Base-by-base conservation (phyloP, 306 rosid species). In the Herpetospermum pedunculosum region DNA sequence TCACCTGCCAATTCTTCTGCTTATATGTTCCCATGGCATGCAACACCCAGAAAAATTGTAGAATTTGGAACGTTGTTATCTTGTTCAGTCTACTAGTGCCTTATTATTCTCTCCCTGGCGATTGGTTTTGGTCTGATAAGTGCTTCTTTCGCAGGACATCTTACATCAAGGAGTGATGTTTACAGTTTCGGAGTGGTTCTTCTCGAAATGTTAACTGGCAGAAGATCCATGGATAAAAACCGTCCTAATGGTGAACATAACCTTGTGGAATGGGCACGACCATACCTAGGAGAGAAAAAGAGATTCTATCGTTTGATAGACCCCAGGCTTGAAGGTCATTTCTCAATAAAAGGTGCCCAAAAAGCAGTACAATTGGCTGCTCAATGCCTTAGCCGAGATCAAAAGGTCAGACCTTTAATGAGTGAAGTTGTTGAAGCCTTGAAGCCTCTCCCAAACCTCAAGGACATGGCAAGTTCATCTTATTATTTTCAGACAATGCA, bases 261-360 rank as follows among this genome's bases (percentile, higher is more conserved):
- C 77, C 97, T 93, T 46, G 98, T 93, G 52, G 98, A 90, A 79
- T 93, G 98, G 98, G 97, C 98, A 76, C 89, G 98, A 69, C 98
- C 98, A 4, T 85, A 90, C 85, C 87, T 93, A n/a, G 92, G 92
- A 18, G 98, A 93, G 76, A 86, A 90, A 82, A 90, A 86, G 79
- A 89, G 90, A 78, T 93, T 93, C 89, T 90, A 93, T 76, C 79
- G 91, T 37, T 75, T 93, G 83, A 86, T 93, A 63, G 98, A 93
- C 81, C 98, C 97, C 53, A 89, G 98, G 63, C 86, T 93, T 7
- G 98, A 93, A 82, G 98, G 98, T 30, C 98, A 93, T 84, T 93
- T 90, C 77, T 93, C 98, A 6, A 86, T 93, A 29, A 91, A 87
- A 88, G 98, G 96, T 73, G 93, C 96, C 70, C 98, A 93, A 74